These are phyloP conservation scores for Metrosideros polymorpha DNA, from an alignment of 441 rosid genomes.

Conservation along the genomic window DNA sequence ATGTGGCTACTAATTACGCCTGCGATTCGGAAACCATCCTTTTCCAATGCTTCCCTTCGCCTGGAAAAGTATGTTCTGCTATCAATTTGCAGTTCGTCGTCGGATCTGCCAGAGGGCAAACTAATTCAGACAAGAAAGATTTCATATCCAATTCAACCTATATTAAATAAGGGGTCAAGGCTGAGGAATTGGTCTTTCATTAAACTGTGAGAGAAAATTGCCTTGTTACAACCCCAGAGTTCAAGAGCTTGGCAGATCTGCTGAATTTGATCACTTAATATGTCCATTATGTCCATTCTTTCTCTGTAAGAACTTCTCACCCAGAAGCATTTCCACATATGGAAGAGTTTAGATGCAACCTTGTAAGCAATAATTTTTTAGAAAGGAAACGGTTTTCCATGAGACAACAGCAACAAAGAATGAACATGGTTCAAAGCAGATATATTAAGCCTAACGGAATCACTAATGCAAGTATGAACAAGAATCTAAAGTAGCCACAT, in stretches of 20 bases:
- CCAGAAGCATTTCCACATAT: background rate
- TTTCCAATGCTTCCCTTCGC: conserved; percentile 19
- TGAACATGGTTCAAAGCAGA: background rate
- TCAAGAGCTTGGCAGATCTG: background rate
- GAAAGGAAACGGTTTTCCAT: background rate
- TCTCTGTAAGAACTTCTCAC: background rate
- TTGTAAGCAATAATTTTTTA: background rate
- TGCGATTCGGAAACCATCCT: conserved; percentile 24
- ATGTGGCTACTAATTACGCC: conserved; percentile 53
- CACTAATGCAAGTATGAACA: background rate
- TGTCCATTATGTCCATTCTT: background rate
- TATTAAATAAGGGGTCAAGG: background rate
- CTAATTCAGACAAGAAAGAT: background rate
- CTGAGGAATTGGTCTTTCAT: background rate
- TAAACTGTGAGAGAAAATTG: background rate
- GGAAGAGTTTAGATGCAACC: background rate
- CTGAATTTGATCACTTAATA: background rate
- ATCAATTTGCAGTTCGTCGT: conserved; percentile 30
- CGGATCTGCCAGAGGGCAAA: conserved; percentile 29
- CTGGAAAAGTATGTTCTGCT: conserved; percentile 26
- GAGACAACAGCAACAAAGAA: background rate
- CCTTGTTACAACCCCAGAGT: background rate
- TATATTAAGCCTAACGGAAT: background rate
- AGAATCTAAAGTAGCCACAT: background rate
- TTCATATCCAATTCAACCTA: background rate